Conservation (phyloP, 1,284 basidiomycete species). For the Naganishia liquefaciens region DNA sequence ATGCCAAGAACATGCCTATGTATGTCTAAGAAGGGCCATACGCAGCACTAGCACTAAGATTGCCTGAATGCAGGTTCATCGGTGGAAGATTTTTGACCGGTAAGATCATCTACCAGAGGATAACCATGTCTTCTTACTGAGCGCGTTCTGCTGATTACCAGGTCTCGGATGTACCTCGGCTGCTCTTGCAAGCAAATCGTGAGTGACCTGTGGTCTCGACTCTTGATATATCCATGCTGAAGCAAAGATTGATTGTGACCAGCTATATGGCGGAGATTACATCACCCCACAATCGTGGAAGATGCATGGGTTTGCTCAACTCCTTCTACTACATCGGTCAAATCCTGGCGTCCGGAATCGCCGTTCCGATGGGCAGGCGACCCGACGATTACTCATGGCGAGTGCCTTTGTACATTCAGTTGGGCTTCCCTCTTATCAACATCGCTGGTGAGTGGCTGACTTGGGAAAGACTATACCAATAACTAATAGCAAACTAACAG, state of each 20-base stretch:
- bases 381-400: slow-evolving; percentile 58
- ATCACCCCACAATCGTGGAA: slow-evolving; percentile 59
- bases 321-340: slow-evolving; percentile 61
- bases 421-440: background rate
- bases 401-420: slow-evolving; percentile 55
- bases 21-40: background rate
- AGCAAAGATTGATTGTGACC: background rate
- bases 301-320: slow-evolving; percentile 58
- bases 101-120: slow-evolving; percentile 38
- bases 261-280: slow-evolving; percentile 60
- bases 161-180: slow-evolving; percentile 17
- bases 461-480: slow-evolving; percentile 53
- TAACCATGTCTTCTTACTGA: background rate
- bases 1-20: slow-evolving; percentile 54
- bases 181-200: slow-evolving; percentile 10
- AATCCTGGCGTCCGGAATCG: slow-evolving; percentile 59
- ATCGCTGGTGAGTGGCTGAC: background rate
- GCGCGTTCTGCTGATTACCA: background rate
- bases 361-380: slow-evolving; percentile 59
- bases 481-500: slow-evolving; percentile 53
- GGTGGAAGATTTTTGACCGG: slow-evolving; percentile 60
- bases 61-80: slow-evolving; percentile 48
- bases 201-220: no score
- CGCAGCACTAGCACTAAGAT: no score
- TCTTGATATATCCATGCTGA: background rate